These are phyloP conservation scores for Candida incommunis DNA, from an alignment of 805 yeast species.

Conservation along the genomic window DNA sequence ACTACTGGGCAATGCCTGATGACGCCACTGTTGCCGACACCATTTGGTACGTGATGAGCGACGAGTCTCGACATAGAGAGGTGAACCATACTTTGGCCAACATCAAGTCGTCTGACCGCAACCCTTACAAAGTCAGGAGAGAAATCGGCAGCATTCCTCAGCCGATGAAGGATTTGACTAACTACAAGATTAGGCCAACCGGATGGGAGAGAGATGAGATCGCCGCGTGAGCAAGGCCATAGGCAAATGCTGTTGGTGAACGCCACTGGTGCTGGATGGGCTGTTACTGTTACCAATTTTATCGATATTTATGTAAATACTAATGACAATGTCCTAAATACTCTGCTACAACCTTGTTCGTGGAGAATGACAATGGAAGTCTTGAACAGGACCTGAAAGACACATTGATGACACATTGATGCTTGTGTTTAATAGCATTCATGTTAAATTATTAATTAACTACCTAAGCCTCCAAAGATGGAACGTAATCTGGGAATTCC, in stretches of 20 bases:
- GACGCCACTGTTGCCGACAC: slow-evolving; percentile 44
- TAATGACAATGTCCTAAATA: no score
- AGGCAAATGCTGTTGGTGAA: no score
- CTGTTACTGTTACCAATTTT: no score
- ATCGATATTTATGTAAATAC: no score
- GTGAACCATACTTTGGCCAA: slow-evolving; percentile 69
- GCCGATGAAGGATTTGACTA: slow-evolving; percentile 20
- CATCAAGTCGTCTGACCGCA: slow-evolving; percentile 39
- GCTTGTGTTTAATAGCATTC: no score
- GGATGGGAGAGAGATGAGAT: slow-evolving; percentile 25
- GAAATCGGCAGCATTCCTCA: slow-evolving; percentile 18
- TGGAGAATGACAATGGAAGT: no score
- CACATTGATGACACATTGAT: no score
- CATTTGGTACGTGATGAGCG: slow-evolving; percentile 51
- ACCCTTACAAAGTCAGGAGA: slow-evolving; percentile 46
- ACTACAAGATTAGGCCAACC: slow-evolving; percentile 13
- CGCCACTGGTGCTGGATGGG: no score
- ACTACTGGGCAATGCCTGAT: slow-evolving; percentile 46
- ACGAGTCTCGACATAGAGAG: slow-evolving; percentile 68
- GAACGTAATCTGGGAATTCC: slow-evolving; percentile 64
- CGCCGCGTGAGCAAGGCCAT: slow-evolving; percentile 15
- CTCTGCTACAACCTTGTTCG: no score
- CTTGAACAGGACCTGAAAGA: no score
- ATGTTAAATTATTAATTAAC: not conserved
- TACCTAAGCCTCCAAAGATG: not conserved